Evolutionary conservation across 2,329 filamentous ascomycete genomes (phyloP).

Genomic region (Daldinia sp.): DNA sequence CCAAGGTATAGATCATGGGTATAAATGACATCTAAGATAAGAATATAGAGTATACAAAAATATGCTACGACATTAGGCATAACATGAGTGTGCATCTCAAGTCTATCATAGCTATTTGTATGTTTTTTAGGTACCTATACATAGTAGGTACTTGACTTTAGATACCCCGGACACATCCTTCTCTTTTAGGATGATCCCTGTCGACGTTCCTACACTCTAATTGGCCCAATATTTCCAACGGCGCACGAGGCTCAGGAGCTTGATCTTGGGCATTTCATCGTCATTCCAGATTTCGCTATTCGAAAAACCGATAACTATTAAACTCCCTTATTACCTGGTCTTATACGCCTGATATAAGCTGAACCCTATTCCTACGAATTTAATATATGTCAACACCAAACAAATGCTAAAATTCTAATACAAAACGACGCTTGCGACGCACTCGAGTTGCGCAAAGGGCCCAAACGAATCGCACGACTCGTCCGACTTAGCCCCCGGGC

Average conservation of each 20-base stretch:
- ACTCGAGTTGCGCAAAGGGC: constrained; percentile 16
- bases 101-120: no score
- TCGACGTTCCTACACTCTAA: constrained; percentile 12
- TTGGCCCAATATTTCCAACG: constrained; percentile 33
- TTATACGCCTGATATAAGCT: background rate
- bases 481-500: constrained; percentile 17
- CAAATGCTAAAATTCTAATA: constrained; percentile 15
- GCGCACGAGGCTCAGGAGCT: constrained; percentile 46
- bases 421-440: constrained; percentile 32
- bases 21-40: no score
- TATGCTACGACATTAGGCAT: no score
- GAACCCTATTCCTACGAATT: background rate
- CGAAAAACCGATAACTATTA: constrained; percentile 6
- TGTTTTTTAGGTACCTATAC: background rate
- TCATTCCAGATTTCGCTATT: constrained; percentile 25
- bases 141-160: background rate
- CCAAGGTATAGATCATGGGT: no score
- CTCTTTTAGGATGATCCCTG: constrained; percentile 39
- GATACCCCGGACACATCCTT: constrained; percentile 17
- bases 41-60: no score
- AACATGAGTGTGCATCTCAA: no score
- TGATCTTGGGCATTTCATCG: constrained; percentile 39
- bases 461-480: constrained; percentile 22
- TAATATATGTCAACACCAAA: constrained; percentile 2
- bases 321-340: constrained; percentile 19